Evolutionary conservation across 306 rosid species (phyloP).

Genomic region (Quercus alba): DNA sequence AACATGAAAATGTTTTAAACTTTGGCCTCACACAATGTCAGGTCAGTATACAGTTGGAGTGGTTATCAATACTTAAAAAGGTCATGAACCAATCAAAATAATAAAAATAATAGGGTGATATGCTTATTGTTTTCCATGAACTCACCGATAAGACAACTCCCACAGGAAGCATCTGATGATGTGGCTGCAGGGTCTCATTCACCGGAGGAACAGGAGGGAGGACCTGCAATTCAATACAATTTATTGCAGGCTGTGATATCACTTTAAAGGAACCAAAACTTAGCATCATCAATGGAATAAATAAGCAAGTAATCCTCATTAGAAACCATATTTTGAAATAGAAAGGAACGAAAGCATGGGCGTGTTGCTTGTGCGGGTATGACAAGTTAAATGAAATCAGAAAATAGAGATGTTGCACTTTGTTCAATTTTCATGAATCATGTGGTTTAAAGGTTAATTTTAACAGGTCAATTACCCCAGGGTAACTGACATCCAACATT

Average conservation of each 20-base stretch:
- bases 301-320: neutral
- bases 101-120: neutral
- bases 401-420: neutral
- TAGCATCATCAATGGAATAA: conserved; percentile 4
- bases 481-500: neutral
- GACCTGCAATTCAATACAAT: conserved; percentile 42
- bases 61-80: no score
- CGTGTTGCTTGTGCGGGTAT: neutral
- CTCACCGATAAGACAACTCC: conserved; percentile 88
- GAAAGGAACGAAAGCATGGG: neutral
- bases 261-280: conserved; percentile 1
- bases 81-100: neutral
- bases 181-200: conserved; percentile 54
- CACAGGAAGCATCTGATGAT: conserved; percentile 67
- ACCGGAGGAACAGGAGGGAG: conserved; percentile 77
- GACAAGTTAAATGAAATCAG: neutral
- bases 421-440: neutral
- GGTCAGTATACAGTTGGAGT: no score
- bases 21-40: no score
- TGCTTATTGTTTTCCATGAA: neutral
- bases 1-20: no score
- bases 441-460: neutral
- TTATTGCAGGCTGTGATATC: neutral
- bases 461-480: neutral
- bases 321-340: conserved; percentile 3